Evolutionary conservation across 495 filamentous ascomycete genomes (phyloP), one percentile per base, ranked within the genome.

Genomic region (Talaromyces ruber): DNA sequence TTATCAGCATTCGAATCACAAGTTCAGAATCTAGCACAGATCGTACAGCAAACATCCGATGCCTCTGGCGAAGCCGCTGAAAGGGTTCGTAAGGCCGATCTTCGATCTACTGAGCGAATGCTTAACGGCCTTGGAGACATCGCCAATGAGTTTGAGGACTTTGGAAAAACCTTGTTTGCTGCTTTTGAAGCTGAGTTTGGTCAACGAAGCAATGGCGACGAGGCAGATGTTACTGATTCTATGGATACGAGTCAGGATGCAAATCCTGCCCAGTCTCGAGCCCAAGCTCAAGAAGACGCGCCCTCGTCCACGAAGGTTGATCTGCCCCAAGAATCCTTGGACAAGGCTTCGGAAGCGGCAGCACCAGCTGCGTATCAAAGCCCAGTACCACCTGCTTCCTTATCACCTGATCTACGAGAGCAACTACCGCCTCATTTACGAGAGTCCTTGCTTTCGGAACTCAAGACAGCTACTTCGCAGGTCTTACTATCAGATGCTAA

Each of bases 141-240:
- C 64, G 79, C 79, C 18, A 69, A 70, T 18, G 76, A 78, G 11
- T 66, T 84, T 59, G 79, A 78, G 24, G 70, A 79, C 59, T 71
- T 78, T 32, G 74, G 76, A 7, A 71, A 71, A 56, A 74, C 76
- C 11, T 61, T 80, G 25, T 75, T 74, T 54, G 67, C 74, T 3
- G 70, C 72, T 5, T 78, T 80, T 43, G 75, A 78, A 58, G 64
- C 68, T 11, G 75, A 77, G 45, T 71, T 80, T 60, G 68, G 70
- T 6, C 71, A 67, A 22, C 21, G 25, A 58, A 24, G 30, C 14
- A 50, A 24, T 7, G 25, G 22, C 12, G 37, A 26, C 14, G 26
- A 59, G 3, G 26, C 21, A n/a, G 25, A 30, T 12, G 39, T 1
- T 30, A n/a, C 14, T 14, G 16, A 18, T 51, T 7, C 39, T 51